Evolutionary conservation across 1,139 yeast genomes (phyloP).

Genomic region (Candida buenavistaensis): DNA sequence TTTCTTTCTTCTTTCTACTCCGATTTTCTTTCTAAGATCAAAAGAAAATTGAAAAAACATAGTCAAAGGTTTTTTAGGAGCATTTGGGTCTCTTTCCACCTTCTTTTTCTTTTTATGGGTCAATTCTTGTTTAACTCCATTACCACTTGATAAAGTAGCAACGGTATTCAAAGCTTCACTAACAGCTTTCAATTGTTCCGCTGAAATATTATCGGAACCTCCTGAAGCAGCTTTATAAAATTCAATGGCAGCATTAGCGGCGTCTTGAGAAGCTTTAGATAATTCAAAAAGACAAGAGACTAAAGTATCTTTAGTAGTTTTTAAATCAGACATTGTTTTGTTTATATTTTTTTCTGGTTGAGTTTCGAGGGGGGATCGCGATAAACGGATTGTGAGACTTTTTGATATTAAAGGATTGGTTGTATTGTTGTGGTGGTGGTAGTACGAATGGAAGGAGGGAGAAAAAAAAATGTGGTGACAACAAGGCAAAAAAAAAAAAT

Average conservation of each 20-base stretch:
- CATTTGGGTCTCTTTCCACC: slow-evolving; percentile 57
- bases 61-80: slow-evolving; percentile 70
- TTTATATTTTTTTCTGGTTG: slow-evolving; percentile 1
- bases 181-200: slow-evolving; percentile 35
- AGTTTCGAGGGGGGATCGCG: too few species aligned
- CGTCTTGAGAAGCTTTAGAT: slow-evolving; percentile 78
- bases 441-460: slow-evolving; percentile 5
- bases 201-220: slow-evolving; percentile 30
- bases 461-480: slow-evolving; percentile 8
- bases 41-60: slow-evolving; percentile 79
- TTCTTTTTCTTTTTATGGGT: slow-evolving; percentile 42
- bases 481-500: slow-evolving; percentile 1
- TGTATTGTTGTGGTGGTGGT: slow-evolving; percentile 4
- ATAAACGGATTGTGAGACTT: slow-evolving; percentile 2
- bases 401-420: slow-evolving; percentile 7
- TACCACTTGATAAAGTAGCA: slow-evolving; percentile 18
- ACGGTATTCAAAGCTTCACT: slow-evolving; percentile 24
- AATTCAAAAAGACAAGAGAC: slow-evolving; percentile 78
- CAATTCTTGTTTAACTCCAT: slow-evolving; percentile 22
- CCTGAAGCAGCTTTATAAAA: slow-evolving; percentile 56
- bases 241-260: slow-evolving; percentile 65
- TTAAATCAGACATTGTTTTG: slow-evolving; percentile 32
- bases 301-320: slow-evolving; percentile 50
- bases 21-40: slow-evolving; percentile 59
- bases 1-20: slow-evolving; percentile 61